These are phyloP conservation scores for Alternaria burnsii DNA, from an alignment of 2,329 filamentous ascomycete genomes.

Conservation along the genomic window DNA sequence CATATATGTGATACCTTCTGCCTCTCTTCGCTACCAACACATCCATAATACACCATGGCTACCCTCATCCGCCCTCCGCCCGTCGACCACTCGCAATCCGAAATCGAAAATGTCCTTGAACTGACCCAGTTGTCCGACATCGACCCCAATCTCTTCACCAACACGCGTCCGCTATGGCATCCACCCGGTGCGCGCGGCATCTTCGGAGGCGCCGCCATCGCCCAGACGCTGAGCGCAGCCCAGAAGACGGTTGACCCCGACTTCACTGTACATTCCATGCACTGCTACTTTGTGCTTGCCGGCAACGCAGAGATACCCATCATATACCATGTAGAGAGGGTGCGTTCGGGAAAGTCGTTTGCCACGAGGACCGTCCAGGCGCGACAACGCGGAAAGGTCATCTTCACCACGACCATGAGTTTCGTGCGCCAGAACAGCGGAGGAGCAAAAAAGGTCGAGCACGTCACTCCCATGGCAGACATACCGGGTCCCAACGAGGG, in stretches of 20 bases:
- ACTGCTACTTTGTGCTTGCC: constrained; percentile 98
- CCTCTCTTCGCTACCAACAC: neutral
- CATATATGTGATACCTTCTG: neutral
- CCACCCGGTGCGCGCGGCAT: constrained; percentile 91
- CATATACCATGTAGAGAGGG: constrained; percentile 92
- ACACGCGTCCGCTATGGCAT: constrained; percentile 90
- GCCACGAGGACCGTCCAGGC: constrained; percentile 96
- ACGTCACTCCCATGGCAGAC: constrained; percentile 66
- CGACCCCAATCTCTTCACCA: constrained; percentile 90
- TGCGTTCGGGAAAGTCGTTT: constrained; percentile 89
- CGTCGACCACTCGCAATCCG: constrained; percentile 73
- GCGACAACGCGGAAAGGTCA: constrained; percentile 83
- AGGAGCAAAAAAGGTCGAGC: constrained; percentile 66
- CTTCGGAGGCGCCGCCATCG: constrained; percentile 92
- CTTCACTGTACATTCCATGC: constrained; percentile 93
- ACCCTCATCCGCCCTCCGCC: constrained; percentile 81
- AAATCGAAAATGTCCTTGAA: constrained; percentile 90
- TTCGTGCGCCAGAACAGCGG: constrained; percentile 76
- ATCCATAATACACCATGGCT: constrained; percentile 39
- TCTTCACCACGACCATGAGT: constrained; percentile 94
- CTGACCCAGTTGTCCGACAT: constrained; percentile 80
- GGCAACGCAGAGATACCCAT: constrained; percentile 86
- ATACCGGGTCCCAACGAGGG: constrained; percentile 57
- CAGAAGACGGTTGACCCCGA: constrained; percentile 83
- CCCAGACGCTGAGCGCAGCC: constrained; percentile 86